phyloP scores from a whole-genome alignment of 306 rosid species.

The Gynostemma pentaphyllum region DNA sequence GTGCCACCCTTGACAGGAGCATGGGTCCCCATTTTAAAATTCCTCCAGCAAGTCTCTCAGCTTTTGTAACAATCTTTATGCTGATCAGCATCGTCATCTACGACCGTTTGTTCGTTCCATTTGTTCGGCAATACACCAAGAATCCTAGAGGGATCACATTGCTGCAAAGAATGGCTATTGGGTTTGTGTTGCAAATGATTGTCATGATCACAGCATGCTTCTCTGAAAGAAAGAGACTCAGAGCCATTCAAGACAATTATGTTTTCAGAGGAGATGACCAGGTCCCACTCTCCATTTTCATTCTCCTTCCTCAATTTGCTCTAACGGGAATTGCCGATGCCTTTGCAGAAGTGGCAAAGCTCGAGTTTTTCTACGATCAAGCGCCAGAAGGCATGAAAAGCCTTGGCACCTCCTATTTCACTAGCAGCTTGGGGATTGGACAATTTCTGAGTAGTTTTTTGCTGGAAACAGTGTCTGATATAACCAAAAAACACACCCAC shows the following conservation, averaged over 20 bases:
- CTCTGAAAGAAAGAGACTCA: conserved; percentile 44
- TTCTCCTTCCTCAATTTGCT: conserved; percentile 71
- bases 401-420: conserved; percentile 58
- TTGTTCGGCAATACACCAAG: conserved; percentile 32
- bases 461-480: conserved; percentile 39
- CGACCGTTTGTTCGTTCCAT: conserved; percentile 43
- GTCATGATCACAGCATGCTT: conserved; percentile 40
- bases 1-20: conserved; percentile 43
- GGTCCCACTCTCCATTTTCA: conserved; percentile 57
- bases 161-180: conserved; percentile 63
- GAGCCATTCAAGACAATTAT: conserved; percentile 28
- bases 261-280: conserved; percentile 16
- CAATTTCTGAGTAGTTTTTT: conserved; percentile 49
- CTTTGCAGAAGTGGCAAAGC: conserved; percentile 55
- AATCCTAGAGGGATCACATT: conserved; percentile 84
- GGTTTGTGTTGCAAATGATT: conserved; percentile 38
- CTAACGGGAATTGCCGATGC: conserved; percentile 55
- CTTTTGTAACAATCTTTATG: conserved; percentile 48
- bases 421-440: conserved; percentile 53
- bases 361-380: conserved; percentile 79
- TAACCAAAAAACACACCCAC: conserved; percentile 33
- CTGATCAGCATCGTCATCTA: conserved; percentile 46
- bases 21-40: conserved; percentile 49
- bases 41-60: conserved; percentile 47
- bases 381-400: conserved; percentile 78